Conservation (phyloP, 1,284 basidiomycete species). For the Trametes sp. region DNA sequence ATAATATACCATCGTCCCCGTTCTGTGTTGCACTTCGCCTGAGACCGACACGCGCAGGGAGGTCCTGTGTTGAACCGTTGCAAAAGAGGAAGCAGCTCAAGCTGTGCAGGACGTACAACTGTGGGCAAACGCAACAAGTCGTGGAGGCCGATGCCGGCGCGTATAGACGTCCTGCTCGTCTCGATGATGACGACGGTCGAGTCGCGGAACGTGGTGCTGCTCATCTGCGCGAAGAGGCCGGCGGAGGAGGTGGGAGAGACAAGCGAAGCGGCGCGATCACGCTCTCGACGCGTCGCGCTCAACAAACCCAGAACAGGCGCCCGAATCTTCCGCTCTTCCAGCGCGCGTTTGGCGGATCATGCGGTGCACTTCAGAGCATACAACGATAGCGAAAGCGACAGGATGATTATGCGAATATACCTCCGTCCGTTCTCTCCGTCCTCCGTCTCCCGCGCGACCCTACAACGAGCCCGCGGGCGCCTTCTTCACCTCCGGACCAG, state of each 20-base stretch:
- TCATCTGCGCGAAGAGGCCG: slow-evolving; percentile 37
- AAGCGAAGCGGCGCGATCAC: slow-evolving; percentile 20
- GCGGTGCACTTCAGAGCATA: slow-evolving; percentile 16
- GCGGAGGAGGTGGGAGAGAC: slow-evolving; percentile 10
- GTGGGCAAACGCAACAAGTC: slow-evolving; percentile 82
- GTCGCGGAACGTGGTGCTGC: slow-evolving; percentile 74
- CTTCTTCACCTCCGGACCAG: not conserved
- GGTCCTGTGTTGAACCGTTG: slow-evolving; percentile 53
- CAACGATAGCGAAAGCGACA: slow-evolving; percentile 14
- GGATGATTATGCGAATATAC: slow-evolving; percentile 5
- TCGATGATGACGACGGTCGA: slow-evolving; percentile 85
- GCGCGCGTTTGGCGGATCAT: not conserved
- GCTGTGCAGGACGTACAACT: slow-evolving; percentile 62
- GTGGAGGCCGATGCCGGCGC: slow-evolving; percentile 82
- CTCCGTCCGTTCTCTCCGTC: not conserved
- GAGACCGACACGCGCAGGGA: slow-evolving; percentile 79
- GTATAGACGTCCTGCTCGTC: slow-evolving; percentile 72
- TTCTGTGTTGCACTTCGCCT: slow-evolving; percentile 47
- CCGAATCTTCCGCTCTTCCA: slow-evolving; percentile 3
- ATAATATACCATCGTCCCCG: slow-evolving; percentile 23
- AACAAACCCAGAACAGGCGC: slow-evolving; percentile 15
- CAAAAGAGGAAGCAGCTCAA: slow-evolving; percentile 13
- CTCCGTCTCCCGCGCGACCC: not conserved
- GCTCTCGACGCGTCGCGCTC: slow-evolving; percentile 16
- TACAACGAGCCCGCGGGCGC: slow-evolving; percentile 1